phyloP scores from a whole-genome alignment of 495 filamentous ascomycete species.

The Podospora anserina region DNA sequence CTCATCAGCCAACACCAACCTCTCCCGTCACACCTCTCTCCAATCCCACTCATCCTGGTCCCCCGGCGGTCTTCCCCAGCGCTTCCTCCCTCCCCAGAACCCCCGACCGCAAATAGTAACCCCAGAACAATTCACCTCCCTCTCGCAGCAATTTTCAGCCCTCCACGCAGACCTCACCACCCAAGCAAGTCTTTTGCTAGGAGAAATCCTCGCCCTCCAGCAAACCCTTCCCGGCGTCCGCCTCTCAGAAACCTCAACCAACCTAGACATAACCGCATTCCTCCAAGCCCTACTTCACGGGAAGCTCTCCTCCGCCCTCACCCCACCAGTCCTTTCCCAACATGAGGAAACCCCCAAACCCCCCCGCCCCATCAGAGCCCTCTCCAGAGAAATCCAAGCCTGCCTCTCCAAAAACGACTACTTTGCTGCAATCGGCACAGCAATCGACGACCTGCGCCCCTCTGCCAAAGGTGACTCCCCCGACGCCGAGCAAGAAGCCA shows the following conservation, averaged over 20 bases:
- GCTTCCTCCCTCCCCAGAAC: not conserved
- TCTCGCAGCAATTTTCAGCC: not conserved
- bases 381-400: not conserved
- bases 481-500: not conserved
- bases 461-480: not conserved
- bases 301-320: not conserved
- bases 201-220: conserved; percentile 2
- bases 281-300: not conserved
- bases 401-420: not conserved
- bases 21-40: conserved; percentile 5
- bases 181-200: not conserved
- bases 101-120: not conserved
- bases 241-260: not conserved
- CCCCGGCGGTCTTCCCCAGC: not conserved
- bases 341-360: not conserved
- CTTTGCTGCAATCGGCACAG: not conserved
- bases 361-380: not conserved
- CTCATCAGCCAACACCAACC: not conserved
- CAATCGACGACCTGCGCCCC: not conserved
- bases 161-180: conserved; percentile 3
- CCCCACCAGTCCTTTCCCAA: not conserved
- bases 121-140: not conserved
- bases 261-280: not conserved
- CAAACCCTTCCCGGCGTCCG: not conserved
- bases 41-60: conserved; percentile 5